phyloP scores from a whole-genome alignment of 768 basidiomycete species.

The Austroboletus festivus region DNA sequence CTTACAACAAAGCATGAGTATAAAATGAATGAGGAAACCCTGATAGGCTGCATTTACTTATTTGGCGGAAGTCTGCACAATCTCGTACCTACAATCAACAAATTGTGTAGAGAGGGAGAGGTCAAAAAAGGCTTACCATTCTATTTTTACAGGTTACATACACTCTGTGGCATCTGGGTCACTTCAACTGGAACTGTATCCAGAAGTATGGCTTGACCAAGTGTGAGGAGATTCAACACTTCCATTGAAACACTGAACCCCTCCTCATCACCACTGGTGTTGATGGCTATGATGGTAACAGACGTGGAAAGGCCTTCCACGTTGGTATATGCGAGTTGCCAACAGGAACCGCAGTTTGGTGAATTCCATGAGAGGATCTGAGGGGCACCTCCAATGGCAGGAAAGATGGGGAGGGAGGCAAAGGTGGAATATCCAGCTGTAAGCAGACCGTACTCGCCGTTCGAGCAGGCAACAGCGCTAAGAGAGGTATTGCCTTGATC shows the following conservation, averaged over 20 bases:
- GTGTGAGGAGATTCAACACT: slow-evolving; percentile 37
- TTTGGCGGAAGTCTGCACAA: no score
- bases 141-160: slow-evolving; percentile 14
- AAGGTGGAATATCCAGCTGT: slow-evolving; percentile 47
- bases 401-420: slow-evolving; percentile 52
- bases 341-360: slow-evolving; percentile 56
- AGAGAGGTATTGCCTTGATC: slow-evolving; percentile 44
- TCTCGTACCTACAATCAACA: no score
- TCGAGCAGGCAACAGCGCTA: slow-evolving; percentile 45
- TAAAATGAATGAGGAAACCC: no score
- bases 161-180: slow-evolving; percentile 10
- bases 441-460: slow-evolving; percentile 50
- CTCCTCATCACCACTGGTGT: slow-evolving; percentile 34
- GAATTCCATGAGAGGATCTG: slow-evolving; percentile 47
- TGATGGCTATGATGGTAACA: slow-evolving; percentile 52
- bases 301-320: slow-evolving; percentile 28
- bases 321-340: slow-evolving; percentile 48
- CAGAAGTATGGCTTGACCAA: slow-evolving; percentile 21
- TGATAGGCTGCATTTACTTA: no score
- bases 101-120: no score
- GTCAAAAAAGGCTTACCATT: no score
- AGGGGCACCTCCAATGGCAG: slow-evolving; percentile 54
- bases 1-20: no score
- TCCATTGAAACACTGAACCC: slow-evolving; percentile 38
- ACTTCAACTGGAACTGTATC: slow-evolving; percentile 19